Percentiles rank a stretch among this genome's conserved stretches.
These are phyloP conservation scores for Solanum piurae DNA, from an alignment of 257 asterid species.

Conservation along the genomic window DNA sequence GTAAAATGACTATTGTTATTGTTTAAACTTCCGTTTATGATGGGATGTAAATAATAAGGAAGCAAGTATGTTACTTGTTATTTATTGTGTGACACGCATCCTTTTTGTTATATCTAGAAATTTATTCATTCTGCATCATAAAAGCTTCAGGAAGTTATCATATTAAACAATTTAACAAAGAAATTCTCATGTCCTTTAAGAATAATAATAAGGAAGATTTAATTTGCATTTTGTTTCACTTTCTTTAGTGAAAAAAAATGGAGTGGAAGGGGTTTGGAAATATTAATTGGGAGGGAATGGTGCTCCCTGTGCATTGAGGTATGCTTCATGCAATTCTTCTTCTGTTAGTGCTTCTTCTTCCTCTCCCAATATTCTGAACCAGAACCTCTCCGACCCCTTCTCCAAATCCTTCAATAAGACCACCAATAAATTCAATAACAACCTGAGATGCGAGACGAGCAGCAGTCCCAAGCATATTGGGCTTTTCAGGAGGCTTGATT, in stretches of 20 bases:
- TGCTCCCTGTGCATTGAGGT: neutral
- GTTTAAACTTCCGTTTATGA: neutral
- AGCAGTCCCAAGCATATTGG: conserved; percentile 50
- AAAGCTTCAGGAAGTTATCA: neutral
- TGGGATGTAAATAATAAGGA: neutral
- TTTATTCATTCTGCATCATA: neutral
- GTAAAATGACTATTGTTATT: neutral
- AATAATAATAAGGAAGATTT: neutral
- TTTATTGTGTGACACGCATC: neutral
- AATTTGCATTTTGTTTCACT: neutral
- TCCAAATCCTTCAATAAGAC: conserved; percentile 65
- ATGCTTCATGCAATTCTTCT: neutral
- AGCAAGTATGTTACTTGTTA: neutral
- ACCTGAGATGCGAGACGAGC: conserved; percentile 69
- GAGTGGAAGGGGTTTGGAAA: neutral
- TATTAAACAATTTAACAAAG: neutral
- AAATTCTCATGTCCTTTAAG: neutral
- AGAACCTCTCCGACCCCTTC: conserved; percentile 69
- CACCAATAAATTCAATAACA: conserved; percentile 59
- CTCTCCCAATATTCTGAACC: conserved; percentile 38
- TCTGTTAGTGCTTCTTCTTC: conserved; percentile 17
- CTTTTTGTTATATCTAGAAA: neutral
- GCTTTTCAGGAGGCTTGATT: conserved; percentile 44
- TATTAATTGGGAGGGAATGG: neutral
- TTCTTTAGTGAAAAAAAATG: neutral